Evolutionary conservation across 2,329 filamentous ascomycete genomes (phyloP).

Genomic region (Cytospora piceae): DNA sequence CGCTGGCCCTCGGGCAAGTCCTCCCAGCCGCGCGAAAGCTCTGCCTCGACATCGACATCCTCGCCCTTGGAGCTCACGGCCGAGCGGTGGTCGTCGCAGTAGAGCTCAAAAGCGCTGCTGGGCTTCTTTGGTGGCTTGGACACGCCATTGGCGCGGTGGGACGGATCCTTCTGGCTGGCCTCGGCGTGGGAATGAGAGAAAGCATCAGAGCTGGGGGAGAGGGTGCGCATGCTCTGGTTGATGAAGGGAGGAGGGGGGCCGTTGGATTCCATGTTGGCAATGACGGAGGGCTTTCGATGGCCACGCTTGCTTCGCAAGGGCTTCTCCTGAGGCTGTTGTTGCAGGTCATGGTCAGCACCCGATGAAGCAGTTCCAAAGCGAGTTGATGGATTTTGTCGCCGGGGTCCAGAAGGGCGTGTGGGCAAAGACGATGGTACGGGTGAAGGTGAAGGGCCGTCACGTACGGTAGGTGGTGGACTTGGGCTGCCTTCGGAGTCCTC

Average conservation of each 20-base stretch:
- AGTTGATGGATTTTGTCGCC: constrained; percentile 26
- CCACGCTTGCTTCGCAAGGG: constrained; percentile 75
- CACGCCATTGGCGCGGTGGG: constrained; percentile 45
- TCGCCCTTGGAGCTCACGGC: constrained; percentile 50
- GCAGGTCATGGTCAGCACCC: constrained; percentile 33
- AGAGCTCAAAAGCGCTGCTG: constrained; percentile 58
- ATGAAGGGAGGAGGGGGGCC: constrained; percentile 48
- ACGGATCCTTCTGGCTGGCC: constrained; percentile 34
- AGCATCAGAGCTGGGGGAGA: constrained; percentile 56
- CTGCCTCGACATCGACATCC: constrained; percentile 54
- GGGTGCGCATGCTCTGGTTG: constrained; percentile 50
- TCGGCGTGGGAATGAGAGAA: constrained; percentile 53
- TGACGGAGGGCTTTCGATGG: constrained; percentile 63
- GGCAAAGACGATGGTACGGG: constrained; percentile 29
- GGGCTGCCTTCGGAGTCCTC: constrained; percentile 80
- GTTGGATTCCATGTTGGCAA: constrained; percentile 41
- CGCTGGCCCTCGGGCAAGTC: constrained; percentile 53
- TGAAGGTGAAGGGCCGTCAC: constrained; percentile 38
- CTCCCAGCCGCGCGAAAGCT: constrained; percentile 59
- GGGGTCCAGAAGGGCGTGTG: constrained; percentile 27
- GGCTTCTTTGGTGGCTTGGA: constrained; percentile 47
- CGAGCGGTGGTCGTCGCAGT: constrained; percentile 54
- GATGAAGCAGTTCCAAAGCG: constrained; percentile 27
- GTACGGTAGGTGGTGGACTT: constrained; percentile 77
- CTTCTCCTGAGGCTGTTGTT: constrained; percentile 72